Evolutionary conservation across 306 rosid species (phyloP), one percentile per base, ranked within the genome.

Genomic region (Ammopiptanthus mongolicus): DNA sequence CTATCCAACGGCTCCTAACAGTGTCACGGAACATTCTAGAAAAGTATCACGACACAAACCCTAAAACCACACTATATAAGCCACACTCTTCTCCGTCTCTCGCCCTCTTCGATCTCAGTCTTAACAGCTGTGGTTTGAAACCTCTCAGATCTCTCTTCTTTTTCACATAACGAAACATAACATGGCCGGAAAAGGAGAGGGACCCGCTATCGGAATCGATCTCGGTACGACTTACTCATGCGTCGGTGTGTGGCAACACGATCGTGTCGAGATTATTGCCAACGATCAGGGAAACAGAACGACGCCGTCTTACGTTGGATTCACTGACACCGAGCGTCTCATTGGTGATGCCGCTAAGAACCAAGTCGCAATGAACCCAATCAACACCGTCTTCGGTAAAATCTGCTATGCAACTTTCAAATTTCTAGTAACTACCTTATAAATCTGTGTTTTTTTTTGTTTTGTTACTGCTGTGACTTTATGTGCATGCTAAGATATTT

Each of bases 281-380:
- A 89, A 89, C 15, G 93, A 89, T 61, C 93, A 89, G 57, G 93
- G 93, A 0, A 89, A 89, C 86, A 65, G 93, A 47, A 89, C 91
- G 2, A 89, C 93, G 6, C 93, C 93, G 10, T 89, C 93, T 11
- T 89, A 81, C 12, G 93, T 89, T 1, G 93, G 69, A 0, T 89
- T 89, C 65, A 86, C 89, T 1, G 89, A 89, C 17, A 55, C 93
- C 5, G 89, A 87, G 79, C 83, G 91, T 28, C 39, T 88, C 78
- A 81, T 88, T 46, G 91, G 91, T 17, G 89, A 88, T 55, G 91
- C 91, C 0, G 91, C 91, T 4, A 88, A 88, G 89, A 88, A 88
- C 55, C 91, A 88, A 80, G 89, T 83, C 17, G 88, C 91, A 71
- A 83, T 83, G 87, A 88, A 88, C 82, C 91, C 91, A 13, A 62